Percentiles rank a stretch among this genome's conserved stretches.
phyloP scores from a whole-genome alignment of 805 yeast genomes.

The Candida gorgasii region DNA sequence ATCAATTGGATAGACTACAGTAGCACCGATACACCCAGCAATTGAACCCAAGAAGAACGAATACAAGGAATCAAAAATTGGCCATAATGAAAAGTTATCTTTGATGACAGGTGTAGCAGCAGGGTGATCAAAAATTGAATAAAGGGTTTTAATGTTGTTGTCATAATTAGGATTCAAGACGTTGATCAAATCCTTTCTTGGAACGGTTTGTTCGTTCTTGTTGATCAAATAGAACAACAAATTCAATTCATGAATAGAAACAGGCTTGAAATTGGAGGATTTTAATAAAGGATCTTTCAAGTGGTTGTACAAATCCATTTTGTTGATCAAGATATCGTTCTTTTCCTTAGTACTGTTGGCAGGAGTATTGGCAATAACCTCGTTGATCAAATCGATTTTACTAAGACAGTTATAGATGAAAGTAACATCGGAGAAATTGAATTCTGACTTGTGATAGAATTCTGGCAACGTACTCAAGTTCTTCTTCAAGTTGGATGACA shows the following conservation, averaged over 20 bases:
- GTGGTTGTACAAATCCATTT: conserved; percentile 40
- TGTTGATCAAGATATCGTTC: conserved; percentile 42
- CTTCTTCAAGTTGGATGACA: conserved; percentile 37
- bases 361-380: conserved; percentile 47
- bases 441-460: conserved; percentile 32
- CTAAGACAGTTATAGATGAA: conserved; percentile 41
- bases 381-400: conserved; percentile 45
- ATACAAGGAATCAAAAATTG: conserved; percentile 69
- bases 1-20: conserved; percentile 95
- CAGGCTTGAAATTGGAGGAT: conserved; percentile 44
- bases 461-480: conserved; percentile 37
- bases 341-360: conserved; percentile 40
- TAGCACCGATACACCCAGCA: conserved; percentile 99
- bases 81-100: conserved; percentile 47
- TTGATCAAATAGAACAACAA: conserved; percentile 42
- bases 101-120: conserved; percentile 33
- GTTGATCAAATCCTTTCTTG: conserved; percentile 43
- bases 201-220: conserved; percentile 37
- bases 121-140: conserved; percentile 43
- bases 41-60: conserved; percentile 88
- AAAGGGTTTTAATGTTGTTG: conserved; percentile 36
- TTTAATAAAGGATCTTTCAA: conserved; percentile 46
- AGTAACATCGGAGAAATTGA: conserved; percentile 39
- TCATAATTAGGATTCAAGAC: conserved; percentile 58
- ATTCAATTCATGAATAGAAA: conserved; percentile 40